A percentile compares a stretch with the other conserved stretches of the same genome.
Conservation (phyloP, 2,329 filamentous ascomycete species). For the Phaeosphaeriaceae sp. region DNA sequence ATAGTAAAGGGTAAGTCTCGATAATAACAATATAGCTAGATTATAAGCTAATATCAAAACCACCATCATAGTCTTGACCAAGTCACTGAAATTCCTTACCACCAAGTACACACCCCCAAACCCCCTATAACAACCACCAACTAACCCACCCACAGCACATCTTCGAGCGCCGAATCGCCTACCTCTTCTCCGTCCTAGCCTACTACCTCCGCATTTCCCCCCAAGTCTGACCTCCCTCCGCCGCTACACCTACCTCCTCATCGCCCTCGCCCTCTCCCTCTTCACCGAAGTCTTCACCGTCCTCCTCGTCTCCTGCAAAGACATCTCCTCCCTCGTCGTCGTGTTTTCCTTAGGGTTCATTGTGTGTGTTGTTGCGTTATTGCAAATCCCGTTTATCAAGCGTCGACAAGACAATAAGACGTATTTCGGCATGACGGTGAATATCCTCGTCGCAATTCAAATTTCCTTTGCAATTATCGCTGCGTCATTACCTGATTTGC, state of each 20-base stretch:
- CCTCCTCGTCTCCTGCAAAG: conserved; percentile 27
- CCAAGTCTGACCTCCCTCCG: conserved; percentile 21
- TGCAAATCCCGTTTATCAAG: conserved; percentile 37
- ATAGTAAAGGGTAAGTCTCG: conserved; percentile 27
- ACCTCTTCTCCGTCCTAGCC: conserved; percentile 44
- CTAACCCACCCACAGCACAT: conserved; percentile 25
- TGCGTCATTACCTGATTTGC: conserved; percentile 33
- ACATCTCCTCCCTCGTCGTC: conserved; percentile 31
- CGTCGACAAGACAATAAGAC: conserved; percentile 20
- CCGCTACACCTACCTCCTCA: conserved; percentile 22
- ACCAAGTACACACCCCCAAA: conserved; percentile 15
- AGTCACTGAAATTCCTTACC: conserved; percentile 27
- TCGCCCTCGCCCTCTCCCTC: conserved; percentile 22
- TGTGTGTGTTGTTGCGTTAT: conserved; percentile 34
- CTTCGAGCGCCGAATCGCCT: conserved; percentile 42
- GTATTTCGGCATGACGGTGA: conserved; percentile 36
- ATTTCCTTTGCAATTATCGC: conserved; percentile 34
- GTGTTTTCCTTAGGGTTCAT: conserved; percentile 34
- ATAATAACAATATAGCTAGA: neutral
- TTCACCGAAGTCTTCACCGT: conserved; percentile 31
- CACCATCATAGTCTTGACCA: conserved; percentile 23
- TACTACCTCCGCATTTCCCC: conserved; percentile 49
- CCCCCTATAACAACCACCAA: neutral
- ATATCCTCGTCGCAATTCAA: conserved; percentile 35
- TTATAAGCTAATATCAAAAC: too few relatives aligned